A percentile compares a stretch with the other conserved stretches of the same genome.
phyloP scores from a whole-genome alignment of 2,329 filamentous ascomycete genomes.

The Diaporthe sp. region DNA sequence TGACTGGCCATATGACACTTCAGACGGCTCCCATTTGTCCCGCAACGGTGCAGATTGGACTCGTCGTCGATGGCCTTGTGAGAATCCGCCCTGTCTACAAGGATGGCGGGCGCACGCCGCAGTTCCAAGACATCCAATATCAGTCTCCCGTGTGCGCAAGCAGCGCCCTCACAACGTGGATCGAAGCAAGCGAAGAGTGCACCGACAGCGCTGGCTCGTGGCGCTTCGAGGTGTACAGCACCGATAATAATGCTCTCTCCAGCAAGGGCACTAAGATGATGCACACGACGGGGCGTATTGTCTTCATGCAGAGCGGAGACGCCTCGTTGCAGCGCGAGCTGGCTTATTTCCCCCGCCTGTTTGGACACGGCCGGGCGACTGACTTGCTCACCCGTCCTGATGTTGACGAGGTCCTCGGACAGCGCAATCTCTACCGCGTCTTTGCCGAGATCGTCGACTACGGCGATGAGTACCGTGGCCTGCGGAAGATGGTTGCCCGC shows the following conservation, averaged over 20 bases:
- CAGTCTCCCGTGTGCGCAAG: slow-evolving; percentile 52
- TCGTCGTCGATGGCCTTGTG: slow-evolving; percentile 51
- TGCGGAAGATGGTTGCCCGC: slow-evolving; percentile 49
- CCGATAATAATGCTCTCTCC: background rate
- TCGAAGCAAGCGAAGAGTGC: slow-evolving; percentile 13
- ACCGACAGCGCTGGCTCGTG: background rate
- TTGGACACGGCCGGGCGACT: slow-evolving; percentile 41
- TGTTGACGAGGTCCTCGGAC: slow-evolving; percentile 51
- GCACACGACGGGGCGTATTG: slow-evolving; percentile 42
- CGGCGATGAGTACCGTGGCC: slow-evolving; percentile 48
- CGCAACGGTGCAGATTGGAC: slow-evolving; percentile 52
- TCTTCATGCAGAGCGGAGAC: slow-evolving; percentile 39
- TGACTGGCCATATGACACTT: slow-evolving; percentile 57
- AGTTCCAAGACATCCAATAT: slow-evolving; percentile 50
- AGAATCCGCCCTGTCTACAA: slow-evolving; percentile 49
- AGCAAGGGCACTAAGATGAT: slow-evolving; percentile 13
- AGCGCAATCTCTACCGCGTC: slow-evolving; percentile 54
- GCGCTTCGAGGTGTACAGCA: slow-evolving; percentile 23
- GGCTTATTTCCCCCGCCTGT: slow-evolving; percentile 41
- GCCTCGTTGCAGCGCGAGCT: slow-evolving; percentile 40
- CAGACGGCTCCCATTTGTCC: slow-evolving; percentile 56
- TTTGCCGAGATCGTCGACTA: slow-evolving; percentile 55
- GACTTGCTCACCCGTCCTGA: slow-evolving; percentile 39
- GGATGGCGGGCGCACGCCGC: slow-evolving; percentile 45
- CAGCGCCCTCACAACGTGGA: slow-evolving; percentile 37